These are phyloP conservation scores for Trichoderma endophyticum DNA, from an alignment of 2,329 filamentous ascomycete species.

Conservation along the genomic window DNA sequence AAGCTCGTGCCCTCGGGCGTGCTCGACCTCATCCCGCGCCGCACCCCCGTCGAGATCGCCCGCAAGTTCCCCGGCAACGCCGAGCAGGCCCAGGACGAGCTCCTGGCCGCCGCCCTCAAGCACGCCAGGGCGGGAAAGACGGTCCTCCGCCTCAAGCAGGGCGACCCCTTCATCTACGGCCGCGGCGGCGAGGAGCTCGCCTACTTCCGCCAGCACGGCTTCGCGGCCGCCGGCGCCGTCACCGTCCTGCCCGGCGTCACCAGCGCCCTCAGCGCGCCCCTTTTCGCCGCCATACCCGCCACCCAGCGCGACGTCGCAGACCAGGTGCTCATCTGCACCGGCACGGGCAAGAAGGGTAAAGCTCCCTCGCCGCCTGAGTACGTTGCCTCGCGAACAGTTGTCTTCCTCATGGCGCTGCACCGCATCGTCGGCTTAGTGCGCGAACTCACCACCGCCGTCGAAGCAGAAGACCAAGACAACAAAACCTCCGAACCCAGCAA, in stretches of 20 bases:
- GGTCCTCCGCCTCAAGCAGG: slow-evolving; percentile 90
- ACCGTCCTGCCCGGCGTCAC: slow-evolving; percentile 86
- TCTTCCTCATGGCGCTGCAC: slow-evolving; percentile 95
- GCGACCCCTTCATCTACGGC: slow-evolving; percentile 94
- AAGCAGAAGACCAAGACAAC: slow-evolving; percentile 16
- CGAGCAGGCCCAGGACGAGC: slow-evolving; percentile 86
- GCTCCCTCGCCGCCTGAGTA: slow-evolving; percentile 79
- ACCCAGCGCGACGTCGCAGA: slow-evolving; percentile 90
- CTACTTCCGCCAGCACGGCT: slow-evolving; percentile 60
- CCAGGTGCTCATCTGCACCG: slow-evolving; percentile 93
- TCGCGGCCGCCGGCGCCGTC: slow-evolving; percentile 53
- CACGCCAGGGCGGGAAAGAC: slow-evolving; percentile 65
- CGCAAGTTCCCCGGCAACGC: slow-evolving; percentile 98
- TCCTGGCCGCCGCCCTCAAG: slow-evolving; percentile 72
- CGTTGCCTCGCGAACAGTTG: slow-evolving; percentile 72
- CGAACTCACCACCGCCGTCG: slow-evolving; percentile 56
- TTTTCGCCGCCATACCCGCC: slow-evolving; percentile 83
- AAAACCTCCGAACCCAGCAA: slow-evolving; percentile 13
- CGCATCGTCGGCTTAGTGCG: slow-evolving; percentile 70
- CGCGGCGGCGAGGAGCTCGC: slow-evolving; percentile 89
- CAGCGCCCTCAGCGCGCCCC: slow-evolving; percentile 77
- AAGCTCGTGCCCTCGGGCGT: slow-evolving; percentile 84
- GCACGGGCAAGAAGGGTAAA: slow-evolving; percentile 86
- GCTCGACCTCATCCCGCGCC: slow-evolving; percentile 82
- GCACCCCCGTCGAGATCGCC: slow-evolving; percentile 86